Percentiles rank a stretch among this genome's conserved stretches.
These are phyloP conservation scores for Euphrasia arctica DNA, from an alignment of 305 asterid genomes.

Conservation along the genomic window DNA sequence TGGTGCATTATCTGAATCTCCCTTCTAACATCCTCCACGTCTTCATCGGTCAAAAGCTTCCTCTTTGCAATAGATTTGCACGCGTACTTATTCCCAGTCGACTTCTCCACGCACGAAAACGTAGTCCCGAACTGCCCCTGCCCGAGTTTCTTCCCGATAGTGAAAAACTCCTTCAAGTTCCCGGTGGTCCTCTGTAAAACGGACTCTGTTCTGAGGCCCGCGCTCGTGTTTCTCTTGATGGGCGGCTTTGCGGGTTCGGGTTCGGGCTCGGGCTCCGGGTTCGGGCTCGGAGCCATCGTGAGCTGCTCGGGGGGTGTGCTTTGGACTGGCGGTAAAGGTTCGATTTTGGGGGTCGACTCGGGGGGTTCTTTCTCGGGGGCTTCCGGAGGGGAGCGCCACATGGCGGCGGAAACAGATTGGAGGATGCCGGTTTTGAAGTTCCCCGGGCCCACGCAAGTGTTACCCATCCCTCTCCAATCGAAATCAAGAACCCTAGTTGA, in stretches of 20 bases:
- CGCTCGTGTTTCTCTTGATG: constrained; percentile 63
- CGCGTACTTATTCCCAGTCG: constrained; percentile 50
- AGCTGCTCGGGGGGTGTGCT: constrained; percentile 60
- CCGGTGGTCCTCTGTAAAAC: constrained; percentile 61
- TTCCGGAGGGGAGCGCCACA: constrained; percentile 7
- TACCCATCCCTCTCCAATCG: not conserved
- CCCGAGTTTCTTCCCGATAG: constrained; percentile 64
- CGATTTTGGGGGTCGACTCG: constrained; percentile 21
- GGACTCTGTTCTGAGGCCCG: constrained; percentile 69
- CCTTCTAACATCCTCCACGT: constrained; percentile 79
- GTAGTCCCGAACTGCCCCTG: constrained; percentile 81
- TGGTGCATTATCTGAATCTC: constrained; percentile 84
- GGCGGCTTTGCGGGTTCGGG: constrained; percentile 26
- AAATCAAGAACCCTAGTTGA: not conserved
- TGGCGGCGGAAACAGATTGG: not conserved
- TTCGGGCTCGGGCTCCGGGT: no score
- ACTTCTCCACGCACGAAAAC: constrained; percentile 56
- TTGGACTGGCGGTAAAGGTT: constrained; percentile 32
- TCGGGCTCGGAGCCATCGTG: constrained; percentile 29
- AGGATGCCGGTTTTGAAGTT: not conserved
- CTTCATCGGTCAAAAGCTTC: constrained; percentile 63
- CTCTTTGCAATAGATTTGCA: constrained; percentile 82
- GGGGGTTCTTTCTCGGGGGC: constrained; percentile 34
- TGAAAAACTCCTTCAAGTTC: constrained; percentile 57
- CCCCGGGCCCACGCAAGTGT: not conserved